Base-by-base conservation (phyloP, 352 stramenopile genomes). In the Pythium scleroteichum region DNA sequence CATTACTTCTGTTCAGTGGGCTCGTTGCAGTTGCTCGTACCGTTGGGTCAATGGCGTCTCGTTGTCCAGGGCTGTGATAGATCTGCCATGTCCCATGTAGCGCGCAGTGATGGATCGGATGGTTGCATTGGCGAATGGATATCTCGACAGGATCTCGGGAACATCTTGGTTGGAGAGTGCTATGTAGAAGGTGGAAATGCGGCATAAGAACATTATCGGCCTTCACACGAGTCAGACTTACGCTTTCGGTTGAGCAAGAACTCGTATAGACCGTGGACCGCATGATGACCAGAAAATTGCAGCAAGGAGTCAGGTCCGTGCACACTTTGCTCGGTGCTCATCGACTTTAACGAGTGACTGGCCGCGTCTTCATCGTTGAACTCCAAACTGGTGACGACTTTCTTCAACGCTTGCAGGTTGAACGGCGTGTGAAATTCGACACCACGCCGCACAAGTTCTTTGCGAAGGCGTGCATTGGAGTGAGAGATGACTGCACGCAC, bases 131-230 rank as follows among this genome's bases (percentile, higher is more conserved):
- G 64, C 59, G 35, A 92, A 92, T 9, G 80, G 77, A 39, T 85
- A 62, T 27, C 73, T 41, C 6, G 73, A 69, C 29, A 76, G 74
- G n/a, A 90, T 61, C 45, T 88, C 71, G 5, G 83, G 77, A 0
- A 92, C 81, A 39, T 90, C 83, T 64, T 90, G 79, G 33, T 79
- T 92, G n/a, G 78, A 85, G 49, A 82, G 73, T n/a, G 83, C 83
- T 92, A 24, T 8, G 64, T 13, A 26, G 13, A 50, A 49, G 16
- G 29, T 26, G 4, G 39, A 19, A 26, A 41, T 17, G 54, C 48
- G 3, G 55, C 17, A 40, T 6, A 22, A 35, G 26, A 39, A 29
- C 22, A 35, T 10, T 35, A 10, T 35, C 29, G n/a, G n/a, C 29
- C 29, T 35, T 9, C 20, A 33, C 5, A 23, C 1, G 3, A 7